Percentiles rank a stretch among this genome's conserved stretches.
Evolutionary conservation across 208 protist genomes (phyloP).

Genomic region (Leishmania turanica): DNA sequence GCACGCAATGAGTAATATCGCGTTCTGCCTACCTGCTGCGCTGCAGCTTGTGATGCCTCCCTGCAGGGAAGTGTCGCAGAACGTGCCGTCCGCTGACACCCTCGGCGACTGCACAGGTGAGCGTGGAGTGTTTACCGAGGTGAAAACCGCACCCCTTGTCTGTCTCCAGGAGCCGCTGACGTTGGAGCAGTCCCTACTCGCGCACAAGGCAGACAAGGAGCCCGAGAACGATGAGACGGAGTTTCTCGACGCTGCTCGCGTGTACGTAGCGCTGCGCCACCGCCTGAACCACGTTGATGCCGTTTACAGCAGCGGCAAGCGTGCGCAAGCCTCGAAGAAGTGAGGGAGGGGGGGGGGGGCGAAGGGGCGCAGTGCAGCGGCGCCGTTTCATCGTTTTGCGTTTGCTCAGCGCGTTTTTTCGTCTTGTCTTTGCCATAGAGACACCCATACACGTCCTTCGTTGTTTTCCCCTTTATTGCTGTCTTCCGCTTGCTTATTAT

Average conservation of each 20-base stretch:
- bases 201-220: not conserved
- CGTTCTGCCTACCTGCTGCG: not conserved
- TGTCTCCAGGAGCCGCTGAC: not conserved
- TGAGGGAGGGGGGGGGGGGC: not conserved
- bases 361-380: not conserved
- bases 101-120: not conserved
- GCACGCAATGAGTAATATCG: not conserved
- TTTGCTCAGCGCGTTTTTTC: not conserved
- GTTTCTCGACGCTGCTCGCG: not conserved
- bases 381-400: not conserved
- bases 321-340: not conserved
- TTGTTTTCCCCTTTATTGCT: not conserved
- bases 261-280: not conserved
- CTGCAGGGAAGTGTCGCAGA: not conserved
- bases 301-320: not conserved
- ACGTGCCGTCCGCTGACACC: too few relatives aligned
- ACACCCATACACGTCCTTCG: not conserved
- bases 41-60: not conserved
- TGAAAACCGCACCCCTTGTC: not conserved
- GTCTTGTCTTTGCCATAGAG: not conserved
- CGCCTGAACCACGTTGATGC: not conserved
- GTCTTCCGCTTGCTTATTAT: not conserved
- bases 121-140: too few relatives aligned
- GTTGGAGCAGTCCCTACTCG: not conserved
- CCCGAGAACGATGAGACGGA: not conserved